phyloP scores from a whole-genome alignment of 805 yeast genomes.

The Tetrapisispora iriomotensis region DNA sequence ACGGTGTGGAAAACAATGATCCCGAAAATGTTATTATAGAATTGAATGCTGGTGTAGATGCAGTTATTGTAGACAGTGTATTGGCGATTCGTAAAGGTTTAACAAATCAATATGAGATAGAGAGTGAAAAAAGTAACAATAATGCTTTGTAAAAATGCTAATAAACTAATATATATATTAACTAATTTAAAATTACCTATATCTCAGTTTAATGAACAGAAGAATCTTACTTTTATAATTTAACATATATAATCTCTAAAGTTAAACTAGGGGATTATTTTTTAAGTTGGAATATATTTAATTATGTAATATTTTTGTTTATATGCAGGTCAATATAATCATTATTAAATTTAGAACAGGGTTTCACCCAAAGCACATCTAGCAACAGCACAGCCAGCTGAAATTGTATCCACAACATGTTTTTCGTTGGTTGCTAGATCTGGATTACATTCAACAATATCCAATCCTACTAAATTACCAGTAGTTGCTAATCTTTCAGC shows the following conservation, averaged over 20 bases:
- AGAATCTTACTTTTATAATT: too few species aligned
- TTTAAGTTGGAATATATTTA: too few species aligned
- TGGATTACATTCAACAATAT: conserved; percentile 91
- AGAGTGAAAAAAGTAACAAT: neutral
- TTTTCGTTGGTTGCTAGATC: conserved; percentile 66
- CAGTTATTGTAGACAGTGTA: conserved; percentile 94
- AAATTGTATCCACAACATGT: conserved; percentile 74
- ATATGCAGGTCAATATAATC: too few species aligned
- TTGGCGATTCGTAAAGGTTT: conserved; percentile 85
- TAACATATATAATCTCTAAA: too few species aligned
- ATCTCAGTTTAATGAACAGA: too few species aligned
- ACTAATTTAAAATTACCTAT: too few species aligned
- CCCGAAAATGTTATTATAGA: conserved; percentile 79
- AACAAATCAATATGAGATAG: conserved; percentile 18
- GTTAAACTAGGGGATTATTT: too few species aligned
- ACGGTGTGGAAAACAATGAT: conserved; percentile 74
- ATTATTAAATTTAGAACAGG: conserved; percentile 32
- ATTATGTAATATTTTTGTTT: too few species aligned
- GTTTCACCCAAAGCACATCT: conserved; percentile 95
- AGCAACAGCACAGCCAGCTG: conserved; percentile 83
- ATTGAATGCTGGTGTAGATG: conserved; percentile 92
- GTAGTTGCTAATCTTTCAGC: conserved; percentile 89
- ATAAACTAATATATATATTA: too few species aligned
- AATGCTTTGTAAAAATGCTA: too few species aligned
- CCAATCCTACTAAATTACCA: conserved; percentile 80